Conservation (phyloP, 495 filamentous ascomycete species). For the Cryomyces minteri region DNA sequence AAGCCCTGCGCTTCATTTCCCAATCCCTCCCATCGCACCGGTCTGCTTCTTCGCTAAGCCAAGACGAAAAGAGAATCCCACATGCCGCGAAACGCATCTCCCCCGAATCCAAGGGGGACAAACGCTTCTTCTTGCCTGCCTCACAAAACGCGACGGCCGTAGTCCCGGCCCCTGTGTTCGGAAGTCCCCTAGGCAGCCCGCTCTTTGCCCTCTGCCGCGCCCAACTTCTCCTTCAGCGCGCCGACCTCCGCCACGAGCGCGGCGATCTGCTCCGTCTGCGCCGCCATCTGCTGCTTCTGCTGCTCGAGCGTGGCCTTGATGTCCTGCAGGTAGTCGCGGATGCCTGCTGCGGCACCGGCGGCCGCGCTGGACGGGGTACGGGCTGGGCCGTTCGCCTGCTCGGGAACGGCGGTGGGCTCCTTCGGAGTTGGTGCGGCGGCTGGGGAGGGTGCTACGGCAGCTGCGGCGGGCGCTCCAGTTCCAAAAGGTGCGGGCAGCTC, state of each 20-base stretch:
- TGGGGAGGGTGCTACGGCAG: neutral
- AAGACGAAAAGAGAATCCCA: no score
- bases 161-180: no score
- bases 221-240: slow-evolving; percentile 29
- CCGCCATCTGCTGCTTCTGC: slow-evolving; percentile 41
- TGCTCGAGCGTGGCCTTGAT: slow-evolving; percentile 46
- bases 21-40: no score
- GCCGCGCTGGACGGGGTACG: slow-evolving; percentile 7
- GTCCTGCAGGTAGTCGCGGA: slow-evolving; percentile 29
- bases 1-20: no score
- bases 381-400: slow-evolving; percentile 5
- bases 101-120: no score
- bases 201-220: no score
- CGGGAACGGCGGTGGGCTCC: slow-evolving; percentile 2
- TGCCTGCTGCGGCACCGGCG: slow-evolving; percentile 12
- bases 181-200: no score
- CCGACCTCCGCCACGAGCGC: slow-evolving; percentile 50
- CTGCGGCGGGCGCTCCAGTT: slow-evolving; percentile 9
- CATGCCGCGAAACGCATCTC: no score
- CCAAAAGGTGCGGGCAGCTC: slow-evolving; percentile 20
- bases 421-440: slow-evolving; percentile 8
- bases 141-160: no score
- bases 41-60: no score
- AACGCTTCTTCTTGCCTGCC: no score
- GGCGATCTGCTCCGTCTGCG: slow-evolving; percentile 42